Percentiles rank a stretch among this genome's conserved stretches.
Conservation (phyloP, 805 yeast species). For the Wickerhamiella shivajii region DNA sequence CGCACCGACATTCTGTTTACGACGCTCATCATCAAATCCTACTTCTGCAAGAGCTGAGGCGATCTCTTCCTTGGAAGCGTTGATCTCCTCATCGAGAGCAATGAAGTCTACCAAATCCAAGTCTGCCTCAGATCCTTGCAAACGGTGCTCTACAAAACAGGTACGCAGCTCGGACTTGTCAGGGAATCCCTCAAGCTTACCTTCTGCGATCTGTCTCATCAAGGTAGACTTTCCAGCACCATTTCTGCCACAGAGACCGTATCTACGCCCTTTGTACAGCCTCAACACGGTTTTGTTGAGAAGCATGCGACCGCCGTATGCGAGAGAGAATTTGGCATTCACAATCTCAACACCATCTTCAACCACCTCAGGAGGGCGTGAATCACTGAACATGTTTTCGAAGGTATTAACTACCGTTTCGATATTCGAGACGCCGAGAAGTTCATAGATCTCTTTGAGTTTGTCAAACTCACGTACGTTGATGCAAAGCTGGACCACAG, state of each 20-base stretch:
- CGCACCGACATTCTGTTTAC: slow-evolving; percentile 83
- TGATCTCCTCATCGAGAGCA: slow-evolving; percentile 74
- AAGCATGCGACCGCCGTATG: slow-evolving; percentile 95
- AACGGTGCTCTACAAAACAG: slow-evolving; percentile 92
- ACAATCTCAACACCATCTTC: slow-evolving; percentile 85
- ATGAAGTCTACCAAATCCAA: slow-evolving; percentile 78
- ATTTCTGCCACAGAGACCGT: slow-evolving; percentile 94
- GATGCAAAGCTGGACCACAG: slow-evolving; percentile 22
- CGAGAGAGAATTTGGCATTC: slow-evolving; percentile 86
- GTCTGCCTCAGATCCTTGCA: slow-evolving; percentile 90
- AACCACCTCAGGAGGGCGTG: slow-evolving; percentile 39
- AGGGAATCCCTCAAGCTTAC: slow-evolving; percentile 96
- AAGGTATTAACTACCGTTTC: slow-evolving; percentile 19
- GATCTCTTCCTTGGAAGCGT: slow-evolving; percentile 54
- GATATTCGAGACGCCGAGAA: slow-evolving; percentile 7
- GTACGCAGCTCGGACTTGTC: slow-evolving; percentile 73
- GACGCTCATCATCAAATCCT: slow-evolving; percentile 84
- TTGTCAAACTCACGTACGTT: slow-evolving; percentile 27
- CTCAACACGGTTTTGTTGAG: slow-evolving; percentile 82
- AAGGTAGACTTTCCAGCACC: slow-evolving; percentile 98
- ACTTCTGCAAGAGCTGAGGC: slow-evolving; percentile 63
- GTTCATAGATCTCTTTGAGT: slow-evolving; percentile 15
- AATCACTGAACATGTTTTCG: slow-evolving; percentile 25
- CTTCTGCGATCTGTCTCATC: slow-evolving; percentile 93
- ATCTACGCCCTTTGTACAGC: slow-evolving; percentile 85